These are phyloP conservation scores for Kodamaea ohmeri DNA, from an alignment of 1,139 yeast genomes.

Conservation along the genomic window DNA sequence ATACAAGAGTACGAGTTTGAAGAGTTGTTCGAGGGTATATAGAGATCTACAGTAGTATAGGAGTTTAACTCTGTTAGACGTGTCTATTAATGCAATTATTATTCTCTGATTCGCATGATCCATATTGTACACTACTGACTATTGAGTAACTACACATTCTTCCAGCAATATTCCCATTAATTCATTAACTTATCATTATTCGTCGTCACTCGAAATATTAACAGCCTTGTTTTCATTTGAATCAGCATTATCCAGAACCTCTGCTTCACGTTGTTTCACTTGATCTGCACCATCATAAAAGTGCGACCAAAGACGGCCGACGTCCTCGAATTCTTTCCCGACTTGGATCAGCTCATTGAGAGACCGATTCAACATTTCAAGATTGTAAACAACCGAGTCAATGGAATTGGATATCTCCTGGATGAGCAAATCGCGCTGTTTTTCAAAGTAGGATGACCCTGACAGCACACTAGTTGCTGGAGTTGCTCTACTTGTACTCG, in stretches of 20 bases:
- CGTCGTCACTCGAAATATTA: conserved; percentile 13
- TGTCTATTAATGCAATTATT: too few relatives aligned
- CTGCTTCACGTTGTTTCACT: conserved; percentile 19
- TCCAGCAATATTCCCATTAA: too few relatives aligned
- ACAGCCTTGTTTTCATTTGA: conserved; percentile 8
- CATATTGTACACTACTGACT: too few relatives aligned
- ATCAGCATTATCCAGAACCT: neutral
- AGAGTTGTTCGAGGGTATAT: too few relatives aligned
- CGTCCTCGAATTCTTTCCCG: conserved; percentile 47
- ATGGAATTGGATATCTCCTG: conserved; percentile 43
- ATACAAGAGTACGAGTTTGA: too few relatives aligned
- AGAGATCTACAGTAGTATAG: too few relatives aligned
- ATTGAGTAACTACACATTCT: too few relatives aligned
- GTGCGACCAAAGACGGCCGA: conserved; percentile 42
- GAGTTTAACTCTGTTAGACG: too few relatives aligned
- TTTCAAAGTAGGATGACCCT: conserved; percentile 29
- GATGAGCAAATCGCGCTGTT: conserved; percentile 42
- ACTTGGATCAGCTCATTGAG: conserved; percentile 43
- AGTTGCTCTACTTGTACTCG: conserved; percentile 3
- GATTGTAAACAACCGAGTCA: conserved; percentile 40
- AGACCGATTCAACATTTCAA: conserved; percentile 42
- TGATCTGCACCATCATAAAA: conserved; percentile 39
- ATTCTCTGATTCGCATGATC: too few relatives aligned
- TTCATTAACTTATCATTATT: neutral
- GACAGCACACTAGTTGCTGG: conserved; percentile 1